Conservation (phyloP, 148 eudicot species). For the Amaranthus cruentus region DNA sequence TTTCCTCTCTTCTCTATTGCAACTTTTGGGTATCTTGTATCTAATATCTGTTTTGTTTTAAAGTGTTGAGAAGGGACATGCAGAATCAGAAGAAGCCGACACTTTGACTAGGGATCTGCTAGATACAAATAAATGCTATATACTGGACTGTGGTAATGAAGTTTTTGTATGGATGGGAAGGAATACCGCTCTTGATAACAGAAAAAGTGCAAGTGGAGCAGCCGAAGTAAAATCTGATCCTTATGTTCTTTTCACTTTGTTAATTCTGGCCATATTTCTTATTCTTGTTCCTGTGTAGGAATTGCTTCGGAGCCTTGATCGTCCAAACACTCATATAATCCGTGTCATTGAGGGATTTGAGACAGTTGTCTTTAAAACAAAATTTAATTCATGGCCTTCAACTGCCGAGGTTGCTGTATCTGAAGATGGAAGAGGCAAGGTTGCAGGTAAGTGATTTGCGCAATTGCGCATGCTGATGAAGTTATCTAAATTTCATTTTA, state of each 20-base stretch:
- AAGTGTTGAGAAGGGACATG: slow-evolving; percentile 71
- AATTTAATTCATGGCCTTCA: slow-evolving; percentile 78
- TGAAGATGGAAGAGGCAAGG: slow-evolving; percentile 94
- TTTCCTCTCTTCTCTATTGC: slow-evolving; percentile 2
- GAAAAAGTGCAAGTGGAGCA: slow-evolving; percentile 71
- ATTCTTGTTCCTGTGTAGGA: slow-evolving; percentile 38
- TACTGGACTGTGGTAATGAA: slow-evolving; percentile 78
- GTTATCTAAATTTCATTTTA: neutral
- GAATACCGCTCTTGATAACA: slow-evolving; percentile 60
- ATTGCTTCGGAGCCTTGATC: slow-evolving; percentile 52
- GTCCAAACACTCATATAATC: slow-evolving; percentile 64
- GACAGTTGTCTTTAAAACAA: slow-evolving; percentile 61
- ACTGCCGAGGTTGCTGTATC: slow-evolving; percentile 53
- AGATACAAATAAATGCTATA: slow-evolving; percentile 63
- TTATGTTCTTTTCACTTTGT: slow-evolving; percentile 1
- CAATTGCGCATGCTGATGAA: neutral
- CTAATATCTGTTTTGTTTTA: slow-evolving; percentile 22
- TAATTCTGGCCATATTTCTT: neutral
- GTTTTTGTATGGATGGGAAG: slow-evolving; percentile 91
- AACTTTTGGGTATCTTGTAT: slow-evolving; percentile 1
- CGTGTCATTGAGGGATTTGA: slow-evolving; percentile 82
- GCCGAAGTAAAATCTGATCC: slow-evolving; percentile 53
- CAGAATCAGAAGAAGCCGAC: slow-evolving; percentile 52
- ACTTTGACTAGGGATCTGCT: slow-evolving; percentile 64
- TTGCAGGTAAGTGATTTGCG: slow-evolving; percentile 65